These are phyloP conservation scores for Oryza longistaminata DNA, from an alignment of 176 grass and related monocot genomes.

Conservation along the genomic window DNA sequence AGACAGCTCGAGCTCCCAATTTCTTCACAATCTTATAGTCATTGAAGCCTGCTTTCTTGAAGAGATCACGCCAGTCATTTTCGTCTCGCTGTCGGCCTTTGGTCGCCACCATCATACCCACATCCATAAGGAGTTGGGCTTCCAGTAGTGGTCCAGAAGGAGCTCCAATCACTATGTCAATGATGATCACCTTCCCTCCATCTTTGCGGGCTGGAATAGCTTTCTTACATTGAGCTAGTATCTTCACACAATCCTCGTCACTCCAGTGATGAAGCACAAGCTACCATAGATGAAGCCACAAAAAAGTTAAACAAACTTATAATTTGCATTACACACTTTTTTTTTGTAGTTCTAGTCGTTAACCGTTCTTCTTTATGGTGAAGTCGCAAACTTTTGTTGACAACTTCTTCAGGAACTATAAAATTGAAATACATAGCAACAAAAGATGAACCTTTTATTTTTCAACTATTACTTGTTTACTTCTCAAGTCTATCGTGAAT, in stretches of 20 bases:
- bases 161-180: conserved; percentile 29
- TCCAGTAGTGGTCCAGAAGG: conserved; percentile 2
- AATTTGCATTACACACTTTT: background rate
- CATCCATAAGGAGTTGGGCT: conserved; percentile 35
- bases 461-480: too few species aligned
- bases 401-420: background rate
- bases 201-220: conserved; percentile 32
- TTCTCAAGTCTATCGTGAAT: too few species aligned
- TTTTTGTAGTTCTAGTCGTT: background rate
- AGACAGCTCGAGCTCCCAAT: conserved; percentile 8
- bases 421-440: too few species aligned
- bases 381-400: background rate
- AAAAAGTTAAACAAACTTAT: background rate
- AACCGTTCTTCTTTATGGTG: too few species aligned
- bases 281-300: background rate
- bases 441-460: too few species aligned
- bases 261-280: conserved; percentile 44
- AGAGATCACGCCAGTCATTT: conserved; percentile 36
- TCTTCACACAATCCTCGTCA: conserved; percentile 47
- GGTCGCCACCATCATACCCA: conserved; percentile 38
- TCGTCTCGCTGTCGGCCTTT: conserved; percentile 34
- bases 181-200: conserved; percentile 41
- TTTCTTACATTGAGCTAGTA: conserved; percentile 39
- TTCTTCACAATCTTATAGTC: conserved; percentile 23
- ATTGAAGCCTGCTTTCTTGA: conserved; percentile 38